Evolutionary conservation across 1,139 yeast genomes (phyloP).

Genomic region (Yamadazyma membranifaciens): DNA sequence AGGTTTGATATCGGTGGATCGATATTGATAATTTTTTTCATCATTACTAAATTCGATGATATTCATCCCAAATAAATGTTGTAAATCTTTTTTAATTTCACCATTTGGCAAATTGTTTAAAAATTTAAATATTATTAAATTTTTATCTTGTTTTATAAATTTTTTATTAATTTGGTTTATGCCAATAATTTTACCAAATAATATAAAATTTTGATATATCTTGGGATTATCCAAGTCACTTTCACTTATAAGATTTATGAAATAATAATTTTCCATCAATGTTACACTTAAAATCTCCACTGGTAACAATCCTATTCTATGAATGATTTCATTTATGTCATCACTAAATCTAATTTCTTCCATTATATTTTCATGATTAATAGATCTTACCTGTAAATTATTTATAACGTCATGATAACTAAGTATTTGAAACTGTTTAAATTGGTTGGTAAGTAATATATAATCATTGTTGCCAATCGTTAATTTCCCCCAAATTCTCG

Average conservation of each 20-base stretch:
- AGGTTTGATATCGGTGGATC: not conserved
- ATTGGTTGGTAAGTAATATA: slow-evolving; percentile 13
- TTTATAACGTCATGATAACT: slow-evolving; percentile 7
- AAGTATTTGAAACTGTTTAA: slow-evolving; percentile 11
- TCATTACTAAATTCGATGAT: slow-evolving; percentile 8
- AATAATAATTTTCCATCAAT: slow-evolving; percentile 11
- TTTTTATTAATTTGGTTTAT: not conserved
- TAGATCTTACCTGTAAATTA: not conserved
- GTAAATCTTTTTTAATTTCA: slow-evolving; percentile 17
- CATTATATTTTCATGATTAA: not conserved
- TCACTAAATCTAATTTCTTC: slow-evolving; percentile 4
- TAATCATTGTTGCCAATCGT: slow-evolving; percentile 7
- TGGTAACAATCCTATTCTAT: slow-evolving; percentile 14
- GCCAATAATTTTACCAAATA: slow-evolving; percentile 9
- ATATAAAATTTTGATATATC: slow-evolving; percentile 16
- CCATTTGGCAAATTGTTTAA: slow-evolving; percentile 15
- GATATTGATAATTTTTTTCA: not conserved
- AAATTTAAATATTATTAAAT: slow-evolving; percentile 11
- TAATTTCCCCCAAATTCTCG: slow-evolving; percentile 14
- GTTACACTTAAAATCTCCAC: slow-evolving; percentile 15
- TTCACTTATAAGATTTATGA: slow-evolving; percentile 17
- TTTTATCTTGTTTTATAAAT: slow-evolving; percentile 10
- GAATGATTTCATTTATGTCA: slow-evolving; percentile 6
- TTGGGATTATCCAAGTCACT: slow-evolving; percentile 19
- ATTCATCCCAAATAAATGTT: slow-evolving; percentile 18